Evolutionary conservation across 257 asterid genomes (phyloP).

Genomic region (Buddleja alternifolia): DNA sequence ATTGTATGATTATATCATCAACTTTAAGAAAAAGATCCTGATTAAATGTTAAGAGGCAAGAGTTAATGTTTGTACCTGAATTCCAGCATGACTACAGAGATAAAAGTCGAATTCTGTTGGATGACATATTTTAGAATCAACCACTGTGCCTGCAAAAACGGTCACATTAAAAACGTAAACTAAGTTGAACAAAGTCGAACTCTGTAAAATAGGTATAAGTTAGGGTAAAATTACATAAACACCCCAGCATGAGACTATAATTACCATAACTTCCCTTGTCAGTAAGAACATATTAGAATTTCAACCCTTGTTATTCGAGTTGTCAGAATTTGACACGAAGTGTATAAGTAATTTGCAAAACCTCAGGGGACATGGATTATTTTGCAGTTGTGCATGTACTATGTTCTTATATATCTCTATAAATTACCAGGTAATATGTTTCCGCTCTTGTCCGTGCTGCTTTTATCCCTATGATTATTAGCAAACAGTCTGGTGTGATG

Average conservation of each 20-base stretch:
- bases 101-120: constrained; percentile 96
- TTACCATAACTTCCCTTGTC: too few relatives aligned
- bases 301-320: too few relatives aligned
- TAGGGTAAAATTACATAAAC: too few relatives aligned
- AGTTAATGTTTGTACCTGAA: constrained; percentile 60
- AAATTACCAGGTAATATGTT: constrained; percentile 84
- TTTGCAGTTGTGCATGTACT: too few relatives aligned
- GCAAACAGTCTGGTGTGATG: constrained; percentile 94
- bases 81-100: constrained; percentile 97
- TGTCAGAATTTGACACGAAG: too few relatives aligned
- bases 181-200: not conserved
- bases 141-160: constrained; percentile 75
- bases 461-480: constrained; percentile 83
- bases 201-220: not conserved
- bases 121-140: constrained; percentile 94
- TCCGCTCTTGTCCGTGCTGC: constrained; percentile 93
- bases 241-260: too few relatives aligned
- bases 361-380: too few relatives aligned
- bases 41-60: not conserved
- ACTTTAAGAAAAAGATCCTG: not conserved
- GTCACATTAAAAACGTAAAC: not conserved
- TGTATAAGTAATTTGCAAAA: too few relatives aligned
- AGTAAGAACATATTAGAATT: too few relatives aligned
- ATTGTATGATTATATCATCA: not conserved
- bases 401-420: too few relatives aligned